Base-by-base conservation (phyloP, 2,329 filamentous ascomycete species). In the Domatiomyces globalis region DNA sequence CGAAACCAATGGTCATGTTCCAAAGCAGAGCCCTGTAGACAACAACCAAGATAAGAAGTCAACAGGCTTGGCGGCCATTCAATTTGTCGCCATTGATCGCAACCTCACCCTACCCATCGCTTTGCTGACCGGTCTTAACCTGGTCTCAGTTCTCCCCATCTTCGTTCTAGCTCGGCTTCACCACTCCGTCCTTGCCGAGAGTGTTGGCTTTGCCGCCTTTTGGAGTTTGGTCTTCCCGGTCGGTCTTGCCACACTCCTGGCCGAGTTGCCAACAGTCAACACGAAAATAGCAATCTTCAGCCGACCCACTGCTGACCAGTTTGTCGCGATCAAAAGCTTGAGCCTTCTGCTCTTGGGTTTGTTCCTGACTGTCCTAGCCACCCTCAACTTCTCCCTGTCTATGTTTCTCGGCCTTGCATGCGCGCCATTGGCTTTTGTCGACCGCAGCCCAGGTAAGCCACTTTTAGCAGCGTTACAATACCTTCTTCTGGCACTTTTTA, bases 261-360 rank as follows among this genome's bases (percentile, higher is more conserved):
- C 53, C 15, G 54, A 54, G 18, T 54, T 54, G 46, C 51, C 52
- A 4, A 33, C 29, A 33, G 20, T 33, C 19, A 52, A 56, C 81
- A 1, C 58, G 66, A 3, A 86, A 89, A 63, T 83, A 90, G 51
- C 56, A 8, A 29, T 51, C 6, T 50, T 54, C 36, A 50, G 52
- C 10, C 48, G 48, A 22, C 49, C 52, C 4, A 51, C 53, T 5
- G 36, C 50, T 15, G 49, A 54, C 29, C 55, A 59, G 52, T 57
- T 56, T 33, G 45, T 53, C n/a, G 51, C 95, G 49, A 81, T 88
- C 57, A 89, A 94, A 65, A 92, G 84, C 52, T 88, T 96, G 71
- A 94, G 88, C 5, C 79, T 96, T n/a, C 80, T 98, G 10, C 74
- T 94, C 8, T 78, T 96, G 0, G 92, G 92, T 61, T 86, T 95